Evolutionary conservation across 2,329 filamentous ascomycete genomes (phyloP).

Genomic region (Cordyceps fumosorosea): DNA sequence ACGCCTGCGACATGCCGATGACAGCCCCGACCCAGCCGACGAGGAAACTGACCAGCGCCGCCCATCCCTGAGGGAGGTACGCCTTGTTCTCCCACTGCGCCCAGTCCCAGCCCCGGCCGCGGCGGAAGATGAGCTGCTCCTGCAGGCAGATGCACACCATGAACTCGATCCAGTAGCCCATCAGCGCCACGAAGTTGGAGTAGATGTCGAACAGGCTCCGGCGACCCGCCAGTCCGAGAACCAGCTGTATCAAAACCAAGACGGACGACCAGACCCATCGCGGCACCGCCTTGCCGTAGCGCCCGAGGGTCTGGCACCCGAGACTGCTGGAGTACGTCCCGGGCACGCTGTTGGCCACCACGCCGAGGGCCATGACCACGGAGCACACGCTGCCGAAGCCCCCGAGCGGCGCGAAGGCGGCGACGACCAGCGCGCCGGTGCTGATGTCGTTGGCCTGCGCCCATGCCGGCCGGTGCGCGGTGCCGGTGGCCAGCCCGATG

Average conservation of each 20-base stretch:
- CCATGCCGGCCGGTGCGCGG: conserved; percentile 44
- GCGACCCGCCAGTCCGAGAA: conserved; percentile 48
- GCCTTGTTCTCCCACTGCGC: conserved; percentile 39
- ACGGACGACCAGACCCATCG: conserved; percentile 48
- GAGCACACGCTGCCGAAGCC: conserved; percentile 52
- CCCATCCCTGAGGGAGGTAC: conserved; percentile 36
- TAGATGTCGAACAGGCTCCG: conserved; percentile 47
- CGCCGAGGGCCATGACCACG: conserved; percentile 46
- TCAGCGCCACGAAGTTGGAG: conserved; percentile 46
- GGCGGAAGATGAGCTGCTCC: conserved; percentile 39
- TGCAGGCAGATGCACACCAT: conserved; percentile 42
- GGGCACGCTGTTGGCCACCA: conserved; percentile 50
- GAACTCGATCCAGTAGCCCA: conserved; percentile 49
- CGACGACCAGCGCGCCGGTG: conserved; percentile 50
- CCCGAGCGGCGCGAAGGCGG: conserved; percentile 45
- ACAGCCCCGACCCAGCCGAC: conserved; percentile 44
- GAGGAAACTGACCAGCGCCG: conserved; percentile 38
- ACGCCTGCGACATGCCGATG: conserved; percentile 51
- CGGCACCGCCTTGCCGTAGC: conserved; percentile 44
- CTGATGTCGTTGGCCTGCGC: conserved; percentile 42
- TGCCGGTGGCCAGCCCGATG: conserved; percentile 46
- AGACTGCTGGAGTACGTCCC: conserved; percentile 52
- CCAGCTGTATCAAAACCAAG: conserved; percentile 47
- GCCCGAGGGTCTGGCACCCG: conserved; percentile 53
- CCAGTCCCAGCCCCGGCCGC: conserved; percentile 34